Evolutionary conservation across 805 yeast species (phyloP), one percentile per base, ranked within the genome.

Genomic region (Saccharomyces mikatae): DNA sequence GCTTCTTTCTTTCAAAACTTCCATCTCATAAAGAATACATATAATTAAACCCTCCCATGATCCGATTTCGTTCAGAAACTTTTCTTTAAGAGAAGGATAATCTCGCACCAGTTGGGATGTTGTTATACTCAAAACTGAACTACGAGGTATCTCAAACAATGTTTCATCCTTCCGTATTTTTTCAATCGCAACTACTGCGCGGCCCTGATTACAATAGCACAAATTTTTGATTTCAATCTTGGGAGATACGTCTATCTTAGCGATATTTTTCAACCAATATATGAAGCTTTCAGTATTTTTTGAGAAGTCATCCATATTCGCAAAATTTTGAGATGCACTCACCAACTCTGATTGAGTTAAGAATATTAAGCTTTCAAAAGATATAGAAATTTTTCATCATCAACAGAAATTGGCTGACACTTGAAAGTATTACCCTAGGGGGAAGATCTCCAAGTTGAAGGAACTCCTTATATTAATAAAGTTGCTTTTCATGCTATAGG

Each of bases 1-100:
- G 46, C 88, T 80, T 3, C 71, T 56, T 0, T 69, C 71, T 3
- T 76, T 75, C 32, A 77, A 61, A 50, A 74, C 73, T 46, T 74
- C 71, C 51, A 77, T 65, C 61, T 87, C 95, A 61, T 82, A 84
- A 50, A 84, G 71, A 58, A 92, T 74, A 17, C 84, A 76, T 44
- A 89, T 65, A 47, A 91, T 84, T 56, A 94, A 72, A 0, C 86
- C 81, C 54, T 87, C 86, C 98, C 98, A 92, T 48, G 83, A 86
- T 50, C 77, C 78, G 50, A 65, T 49, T 1, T 67, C 63, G 2
- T 72, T 69, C 49, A 84, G 63, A 1, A 74, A 60, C 47, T 63
- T 65, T 1, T 67, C 74, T 32, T 62, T 61, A 9, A 69, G 22
- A 26, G 48, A 41, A 57, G 74, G 36, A 68, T 71, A 5, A 70